A percentile compares a stretch with the other conserved stretches of the same genome.
Conservation (phyloP, 2,329 filamentous ascomycete species). For the Acrocalymma vagum region DNA sequence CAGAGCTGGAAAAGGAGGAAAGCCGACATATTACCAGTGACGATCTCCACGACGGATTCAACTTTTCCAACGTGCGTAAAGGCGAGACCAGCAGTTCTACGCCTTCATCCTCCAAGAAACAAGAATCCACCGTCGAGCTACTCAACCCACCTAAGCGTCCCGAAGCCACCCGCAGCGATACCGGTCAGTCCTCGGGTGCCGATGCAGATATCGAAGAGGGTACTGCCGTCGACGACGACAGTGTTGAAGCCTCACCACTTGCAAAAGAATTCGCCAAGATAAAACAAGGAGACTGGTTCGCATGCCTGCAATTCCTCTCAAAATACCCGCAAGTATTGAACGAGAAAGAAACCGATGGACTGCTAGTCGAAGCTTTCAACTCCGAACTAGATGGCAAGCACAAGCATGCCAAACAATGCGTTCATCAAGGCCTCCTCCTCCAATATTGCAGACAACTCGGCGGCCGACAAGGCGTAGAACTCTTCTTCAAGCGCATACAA, state of each 20-base stretch:
- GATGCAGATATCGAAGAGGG: slow-evolving; percentile 70
- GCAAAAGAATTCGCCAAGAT: slow-evolving; percentile 87
- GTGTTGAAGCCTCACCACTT: slow-evolving; percentile 77
- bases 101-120: slow-evolving; percentile 31
- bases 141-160: slow-evolving; percentile 71
- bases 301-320: slow-evolving; percentile 79
- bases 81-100: slow-evolving; percentile 31
- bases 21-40: slow-evolving; percentile 93
- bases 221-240: slow-evolving; percentile 66
- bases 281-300: slow-evolving; percentile 75
- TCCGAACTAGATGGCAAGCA: slow-evolving; percentile 79
- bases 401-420: slow-evolving; percentile 82
- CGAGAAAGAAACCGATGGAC: slow-evolving; percentile 88
- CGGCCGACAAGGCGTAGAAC: slow-evolving; percentile 82
- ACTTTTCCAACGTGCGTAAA: slow-evolving; percentile 77
- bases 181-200: slow-evolving; percentile 63
- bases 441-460: slow-evolving; percentile 95
- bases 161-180: slow-evolving; percentile 47
- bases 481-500: slow-evolving; percentile 97
- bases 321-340: slow-evolving; percentile 79
- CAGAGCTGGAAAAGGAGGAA: slow-evolving; percentile 84
- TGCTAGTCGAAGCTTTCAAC: slow-evolving; percentile 92
- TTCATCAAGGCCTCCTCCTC: slow-evolving; percentile 90
- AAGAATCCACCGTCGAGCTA: slow-evolving; percentile 67
- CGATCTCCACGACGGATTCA: slow-evolving; percentile 85